Conservation (phyloP, 1,139 yeast genomes). For the Williopsis jadinii region DNA sequence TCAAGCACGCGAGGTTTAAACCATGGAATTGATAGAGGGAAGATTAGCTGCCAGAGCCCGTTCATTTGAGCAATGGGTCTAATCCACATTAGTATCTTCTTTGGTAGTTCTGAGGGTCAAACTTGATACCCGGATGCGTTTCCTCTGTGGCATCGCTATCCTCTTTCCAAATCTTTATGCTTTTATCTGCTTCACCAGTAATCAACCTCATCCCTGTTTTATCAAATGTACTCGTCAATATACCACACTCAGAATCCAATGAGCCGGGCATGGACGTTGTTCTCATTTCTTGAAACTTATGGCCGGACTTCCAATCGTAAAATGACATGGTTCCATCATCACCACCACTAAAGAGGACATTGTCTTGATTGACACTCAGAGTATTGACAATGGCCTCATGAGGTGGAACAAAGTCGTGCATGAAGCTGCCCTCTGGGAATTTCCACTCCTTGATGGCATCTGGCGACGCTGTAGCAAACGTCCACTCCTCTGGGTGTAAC, state of each 20-base stretch:
- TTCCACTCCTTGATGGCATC: conserved; percentile 83
- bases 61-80: not conserved
- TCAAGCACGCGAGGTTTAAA: no score
- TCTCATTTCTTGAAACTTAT: conserved; percentile 44
- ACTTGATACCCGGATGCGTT: conserved; percentile 40
- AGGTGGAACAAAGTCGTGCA: conserved; percentile 45
- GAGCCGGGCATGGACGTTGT: conserved; percentile 67
- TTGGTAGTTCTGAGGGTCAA: conserved; percentile 32
- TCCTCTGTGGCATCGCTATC: conserved; percentile 38
- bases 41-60: not conserved
- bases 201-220: conserved; percentile 71
- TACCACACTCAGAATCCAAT: conserved; percentile 56
- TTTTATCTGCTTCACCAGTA: conserved; percentile 87
- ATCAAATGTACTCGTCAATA: conserved; percentile 71
- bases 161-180: conserved; percentile 77
- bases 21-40: no score
- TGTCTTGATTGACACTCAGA: conserved; percentile 56
- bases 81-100: conserved; percentile 10
- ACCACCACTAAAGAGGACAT: conserved; percentile 72
- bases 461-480: conserved; percentile 75
- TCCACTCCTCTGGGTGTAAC: conserved; percentile 63
- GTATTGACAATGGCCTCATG: conserved; percentile 60
- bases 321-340: conserved; percentile 77
- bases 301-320: conserved; percentile 73
- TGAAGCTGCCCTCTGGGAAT: conserved; percentile 67